Evolutionary conservation across 352 stramenopile species (phyloP), one percentile per base, ranked within the genome.

Genomic region (Phytophthora nicotianae): DNA sequence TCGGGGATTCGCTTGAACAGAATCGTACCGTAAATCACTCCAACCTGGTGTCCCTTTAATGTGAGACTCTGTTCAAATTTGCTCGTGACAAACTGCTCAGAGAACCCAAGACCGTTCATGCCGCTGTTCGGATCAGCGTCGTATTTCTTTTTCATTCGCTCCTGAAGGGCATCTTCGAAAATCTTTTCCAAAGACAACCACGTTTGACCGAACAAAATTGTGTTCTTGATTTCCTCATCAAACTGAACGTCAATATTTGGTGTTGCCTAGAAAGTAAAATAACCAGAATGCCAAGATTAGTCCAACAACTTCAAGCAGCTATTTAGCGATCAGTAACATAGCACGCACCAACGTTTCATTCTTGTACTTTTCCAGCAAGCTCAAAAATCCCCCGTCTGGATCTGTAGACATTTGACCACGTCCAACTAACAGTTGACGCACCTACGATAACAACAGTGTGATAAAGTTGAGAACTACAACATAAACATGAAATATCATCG

Each of bases 1-100:
- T 96, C 88, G 2, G 88, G 88, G 38, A 96, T 95, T n/a, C 83
- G 81, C 57, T 92, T 95, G 70, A 96, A 96, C 17, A 96, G 42
- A 24, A 96, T 90, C 16, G 88, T 95, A 14, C 88, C 88, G 57
- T 94, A 93, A 42, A 96, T 83, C 37, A 96, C 85, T 29, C 81
- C 88, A 48, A 96, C 85, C 65, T 93, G 83, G 50, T 96, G 88
- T 8, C 88, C 88, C 41, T 96, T 95, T 27, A 96, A 65, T 29
- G 86, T 96, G 23, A 96, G 60, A 50, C 82, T 91, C 58, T 95
- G 86, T 58, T 96, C 86, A 58, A 96, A 96, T 35, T 83, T 85
- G 66, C 84, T 94, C 7, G 86, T 93, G 13, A 96, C 75, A 69
- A 87, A 92, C 9, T 88, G 70, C 37, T 92, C 86, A 1, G 78